Evolutionary conservation across 2,329 filamentous ascomycete species (phyloP).

Genomic region (Hypoxylon sp.): DNA sequence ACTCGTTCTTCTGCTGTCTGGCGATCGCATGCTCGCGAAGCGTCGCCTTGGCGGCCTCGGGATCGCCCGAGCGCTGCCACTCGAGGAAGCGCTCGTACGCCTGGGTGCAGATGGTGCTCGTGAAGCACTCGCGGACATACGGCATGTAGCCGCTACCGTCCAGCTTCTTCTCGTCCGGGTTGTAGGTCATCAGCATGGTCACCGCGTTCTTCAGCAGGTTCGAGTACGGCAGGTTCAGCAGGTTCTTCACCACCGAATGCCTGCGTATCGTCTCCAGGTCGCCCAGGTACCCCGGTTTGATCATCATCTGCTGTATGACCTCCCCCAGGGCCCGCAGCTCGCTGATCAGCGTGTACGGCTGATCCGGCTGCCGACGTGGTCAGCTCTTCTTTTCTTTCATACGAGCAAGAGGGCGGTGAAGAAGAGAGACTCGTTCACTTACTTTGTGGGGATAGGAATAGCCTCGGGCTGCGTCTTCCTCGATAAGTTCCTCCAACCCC

Average conservation of each 20-base stretch:
- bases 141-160: not conserved
- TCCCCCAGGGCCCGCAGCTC: constrained; percentile 45
- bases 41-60: constrained; percentile 13
- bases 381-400: no score
- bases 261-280: constrained; percentile 29
- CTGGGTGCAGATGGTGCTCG: constrained; percentile 27
- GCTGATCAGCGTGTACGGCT: constrained; percentile 45
- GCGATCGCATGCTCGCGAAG: not conserved
- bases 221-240: constrained; percentile 32
- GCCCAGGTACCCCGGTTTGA: constrained; percentile 24
- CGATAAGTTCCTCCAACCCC: constrained; percentile 32
- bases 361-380: constrained; percentile 33
- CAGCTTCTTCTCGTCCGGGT: constrained; percentile 30
- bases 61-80: constrained; percentile 3
- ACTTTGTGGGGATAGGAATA: constrained; percentile 40
- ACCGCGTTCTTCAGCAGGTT: constrained; percentile 37
- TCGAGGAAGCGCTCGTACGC: not conserved
- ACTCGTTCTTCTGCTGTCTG: not conserved
- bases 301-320: constrained; percentile 45
- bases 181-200: constrained; percentile 39
- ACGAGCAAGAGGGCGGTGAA: not conserved
- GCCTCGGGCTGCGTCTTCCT: constrained; percentile 20
- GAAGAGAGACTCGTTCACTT: constrained; percentile 13
- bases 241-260: constrained; percentile 18
- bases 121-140: constrained; percentile 20